Evolutionary conservation across 2,329 filamentous ascomycete genomes (phyloP), one percentile per base, ranked within the genome.

Genomic region (Fusarium luffae): DNA sequence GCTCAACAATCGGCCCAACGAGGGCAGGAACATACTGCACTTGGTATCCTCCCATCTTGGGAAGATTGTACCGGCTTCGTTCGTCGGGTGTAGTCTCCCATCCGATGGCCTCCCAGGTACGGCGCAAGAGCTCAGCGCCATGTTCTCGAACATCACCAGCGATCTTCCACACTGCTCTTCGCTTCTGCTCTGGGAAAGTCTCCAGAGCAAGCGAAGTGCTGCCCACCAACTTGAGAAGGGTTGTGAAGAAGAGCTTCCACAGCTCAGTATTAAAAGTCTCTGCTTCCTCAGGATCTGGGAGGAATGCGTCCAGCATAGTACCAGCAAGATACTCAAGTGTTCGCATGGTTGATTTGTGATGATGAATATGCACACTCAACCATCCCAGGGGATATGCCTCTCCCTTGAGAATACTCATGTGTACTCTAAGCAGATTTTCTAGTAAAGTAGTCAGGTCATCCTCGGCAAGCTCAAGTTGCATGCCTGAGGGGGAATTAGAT

Each of bases 121-220:
- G 88, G 65, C 92, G 89, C 34, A 99, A 83, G 11, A 99, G 84
- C 52, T 95, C 92, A 6, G 96, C 95, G 18, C 97, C 96, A 70
- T 93, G 88, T 78, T 98, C 94, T 59, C 96, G 88, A 52, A 99
- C 93, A 80, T 99, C 97, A 8, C 96, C 96, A 6, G 95, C 96
- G 77, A 99, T 98, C 82, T 98, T 99, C 96, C 97, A 99, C 2
- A 98, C 95, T 1, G 96, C 95, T 58, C 96, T 86, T 47, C 96
- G 86, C 82, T 98, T 99, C 81, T 99, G 96, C 79, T 99, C 97
- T 0, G 96, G 94, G 77, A 98, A 98, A 0, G 94, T 97, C 78
- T 99, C 96, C 40, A 99, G 86, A 0, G 96, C 94, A 21, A 99
- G 86, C 0, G 92, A 93, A 37, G 94, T 90, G 75, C 94, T 98